Base-by-base conservation (phyloP, 1,284 basidiomycete genomes). In the Cutaneotrichosporon sp. region DNA sequence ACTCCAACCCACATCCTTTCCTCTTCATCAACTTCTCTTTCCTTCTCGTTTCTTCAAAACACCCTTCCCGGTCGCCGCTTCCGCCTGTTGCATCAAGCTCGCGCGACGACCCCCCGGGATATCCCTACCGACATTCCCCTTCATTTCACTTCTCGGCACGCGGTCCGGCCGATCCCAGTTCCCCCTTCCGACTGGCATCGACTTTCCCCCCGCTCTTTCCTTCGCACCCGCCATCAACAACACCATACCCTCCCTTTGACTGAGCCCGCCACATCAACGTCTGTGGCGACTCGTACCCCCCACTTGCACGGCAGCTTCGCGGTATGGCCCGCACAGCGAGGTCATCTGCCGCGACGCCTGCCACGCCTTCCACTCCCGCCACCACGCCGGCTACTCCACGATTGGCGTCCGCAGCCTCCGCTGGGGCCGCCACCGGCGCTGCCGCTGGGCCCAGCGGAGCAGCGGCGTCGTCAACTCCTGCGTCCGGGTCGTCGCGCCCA, bases 241-340 rank as follows among this genome's bases (percentile, higher is more conserved):
- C 47, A 50, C 31, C 47, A 50, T 18, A 14, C 18, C 27, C 13
- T 50, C 16, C 47, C 47, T 29, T 50, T 50, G 25, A 29, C 18
- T 31, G 47, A 29, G 25, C 38, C 38, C 47, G 47, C 47, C 47
- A 29, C 47, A 31, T 16, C 27, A 16, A 31, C 25, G 25, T 20
- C 25, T 7, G 47, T 31, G 47, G 47, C 47, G 47, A 50, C 47
- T 50, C 47, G 9, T 10, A n/a, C 25, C 25, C 24, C 25, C 47
- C 13, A 4, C 47, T 14, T 8, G 24, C 25, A 50, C 47, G 33
- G 33, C 58, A 27, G 31, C 47, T 45, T 59, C 64, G 64, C 61
- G 64, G 60, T 60, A 66, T 66, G 64, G 61, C 64, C 49, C 64
- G 64, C 59, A 24, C 56, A 29, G 53, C 61, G 45, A 63, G 64